These are phyloP conservation scores for Thielaviopsis populi DNA, from an alignment of 2,329 filamentous ascomycete genomes.

Conservation along the genomic window DNA sequence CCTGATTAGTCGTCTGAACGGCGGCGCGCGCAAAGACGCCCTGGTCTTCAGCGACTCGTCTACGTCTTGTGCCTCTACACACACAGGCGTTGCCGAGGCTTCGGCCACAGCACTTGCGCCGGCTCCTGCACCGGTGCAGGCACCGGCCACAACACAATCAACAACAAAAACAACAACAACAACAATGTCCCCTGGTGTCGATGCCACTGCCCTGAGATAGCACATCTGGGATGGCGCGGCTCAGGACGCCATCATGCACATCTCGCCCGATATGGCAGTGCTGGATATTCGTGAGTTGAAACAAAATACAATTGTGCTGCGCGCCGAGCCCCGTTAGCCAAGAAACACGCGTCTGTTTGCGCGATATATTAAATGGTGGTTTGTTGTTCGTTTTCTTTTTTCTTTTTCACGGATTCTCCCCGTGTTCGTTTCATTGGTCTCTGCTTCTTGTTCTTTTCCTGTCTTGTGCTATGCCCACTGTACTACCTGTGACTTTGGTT, in stretches of 20 bases:
- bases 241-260: conserved; percentile 4
- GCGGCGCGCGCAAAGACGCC: not conserved
- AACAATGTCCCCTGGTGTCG: too few species aligned
- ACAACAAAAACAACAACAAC: too few species aligned
- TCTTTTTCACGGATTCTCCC: not conserved
- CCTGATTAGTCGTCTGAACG: conserved; percentile 9
- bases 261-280: conserved; percentile 9
- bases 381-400: not conserved
- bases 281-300: conserved; percentile 8
- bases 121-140: not conserved
- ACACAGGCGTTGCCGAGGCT: not conserved
- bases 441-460: conserved; percentile 3
- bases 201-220: conserved; percentile 6
- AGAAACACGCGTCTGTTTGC: too few species aligned
- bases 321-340: not conserved
- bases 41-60: not conserved
- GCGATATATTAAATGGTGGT: not conserved
- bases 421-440: not conserved
- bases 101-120: not conserved
- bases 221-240: conserved; percentile 13
- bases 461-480: not conserved
- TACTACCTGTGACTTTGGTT: not conserved
- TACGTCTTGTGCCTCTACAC: not conserved
- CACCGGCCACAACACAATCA: too few species aligned
- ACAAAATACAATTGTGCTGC: conserved; percentile 12